These are phyloP conservation scores for Ophiostoma piceae DNA, from an alignment of 2,329 filamentous ascomycete species.

Conservation along the genomic window DNA sequence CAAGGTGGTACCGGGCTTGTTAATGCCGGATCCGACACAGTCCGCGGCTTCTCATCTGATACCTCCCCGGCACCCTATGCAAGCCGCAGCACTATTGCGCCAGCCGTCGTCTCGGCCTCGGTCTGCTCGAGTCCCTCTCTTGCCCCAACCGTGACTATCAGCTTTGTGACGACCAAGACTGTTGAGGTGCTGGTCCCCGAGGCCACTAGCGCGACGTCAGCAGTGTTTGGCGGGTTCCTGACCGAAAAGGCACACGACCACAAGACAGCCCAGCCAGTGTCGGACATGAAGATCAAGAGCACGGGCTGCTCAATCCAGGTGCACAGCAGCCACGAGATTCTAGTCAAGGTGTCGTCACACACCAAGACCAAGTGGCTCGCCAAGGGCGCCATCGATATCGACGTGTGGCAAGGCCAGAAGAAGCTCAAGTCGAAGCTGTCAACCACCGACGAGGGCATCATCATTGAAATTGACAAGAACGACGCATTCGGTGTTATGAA, in stretches of 20 bases:
- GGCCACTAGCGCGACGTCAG: constrained; percentile 28
- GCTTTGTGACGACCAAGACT: constrained; percentile 37
- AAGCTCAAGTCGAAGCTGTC: constrained; percentile 47
- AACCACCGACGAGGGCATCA: constrained; percentile 46
- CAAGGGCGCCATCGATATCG: constrained; percentile 52
- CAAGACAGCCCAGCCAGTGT: constrained; percentile 19
- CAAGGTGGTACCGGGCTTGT: background rate
- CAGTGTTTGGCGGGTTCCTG: constrained; percentile 39
- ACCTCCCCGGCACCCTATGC: background rate
- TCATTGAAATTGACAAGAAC: constrained; percentile 47
- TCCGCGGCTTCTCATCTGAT: background rate
- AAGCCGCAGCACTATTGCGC: background rate
- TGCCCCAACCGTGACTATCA: constrained; percentile 34
- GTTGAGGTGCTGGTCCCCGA: constrained; percentile 30
- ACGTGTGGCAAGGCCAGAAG: constrained; percentile 46
- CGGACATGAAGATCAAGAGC: constrained; percentile 32
- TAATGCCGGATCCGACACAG: background rate
- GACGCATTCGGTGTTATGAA: constrained; percentile 56
- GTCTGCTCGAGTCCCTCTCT: constrained; percentile 21
- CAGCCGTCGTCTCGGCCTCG: background rate
- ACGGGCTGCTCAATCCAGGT: constrained; percentile 44
- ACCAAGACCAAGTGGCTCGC: constrained; percentile 52
- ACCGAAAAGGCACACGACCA: constrained; percentile 34
- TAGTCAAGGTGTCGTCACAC: constrained; percentile 48
- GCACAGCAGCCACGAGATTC: constrained; percentile 45